Conservation (phyloP, 257 asterid genomes). For the Ajuga chamaepitys region DNA sequence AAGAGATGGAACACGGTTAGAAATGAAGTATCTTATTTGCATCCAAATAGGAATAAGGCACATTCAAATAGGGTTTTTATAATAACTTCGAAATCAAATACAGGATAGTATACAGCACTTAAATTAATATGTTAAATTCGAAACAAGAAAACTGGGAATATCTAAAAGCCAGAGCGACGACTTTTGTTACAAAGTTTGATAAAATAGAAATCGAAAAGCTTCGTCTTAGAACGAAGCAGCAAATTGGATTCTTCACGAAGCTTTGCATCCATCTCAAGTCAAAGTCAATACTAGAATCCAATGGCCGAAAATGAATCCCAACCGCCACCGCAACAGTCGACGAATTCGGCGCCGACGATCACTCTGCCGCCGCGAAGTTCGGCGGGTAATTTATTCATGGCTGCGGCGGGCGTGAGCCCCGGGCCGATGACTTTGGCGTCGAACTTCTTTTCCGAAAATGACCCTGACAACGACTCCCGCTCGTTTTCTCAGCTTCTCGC, state of each 20-base stretch:
- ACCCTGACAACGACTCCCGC: conserved; percentile 54
- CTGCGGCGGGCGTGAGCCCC: conserved; percentile 54
- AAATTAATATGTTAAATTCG: neutral
- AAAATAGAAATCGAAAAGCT: neutral
- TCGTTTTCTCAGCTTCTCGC: conserved; percentile 82
- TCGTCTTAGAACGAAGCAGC: neutral
- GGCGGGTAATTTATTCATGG: conserved; percentile 36
- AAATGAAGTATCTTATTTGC: too few relatives aligned
- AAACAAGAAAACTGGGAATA: neutral
- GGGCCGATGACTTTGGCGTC: conserved; percentile 79
- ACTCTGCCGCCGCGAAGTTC: conserved; percentile 44
- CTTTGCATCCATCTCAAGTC: neutral
- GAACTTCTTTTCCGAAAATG: conserved; percentile 63
- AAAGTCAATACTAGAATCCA: conserved; percentile 18
- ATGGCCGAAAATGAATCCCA: conserved; percentile 46
- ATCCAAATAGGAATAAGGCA: too few relatives aligned
- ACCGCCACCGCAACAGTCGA: conserved; percentile 19
- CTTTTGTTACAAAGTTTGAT: neutral
- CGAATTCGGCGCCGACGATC: conserved; percentile 30
- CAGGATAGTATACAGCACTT: neutral
- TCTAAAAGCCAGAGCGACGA: conserved; percentile 18
- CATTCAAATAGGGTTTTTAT: too few relatives aligned
- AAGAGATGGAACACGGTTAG: too few relatives aligned
- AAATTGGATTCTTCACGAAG: neutral
- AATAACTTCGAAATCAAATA: neutral